Evolutionary conservation across 257 asterid genomes (phyloP).

Genomic region (Jaltomata sinuosa): DNA sequence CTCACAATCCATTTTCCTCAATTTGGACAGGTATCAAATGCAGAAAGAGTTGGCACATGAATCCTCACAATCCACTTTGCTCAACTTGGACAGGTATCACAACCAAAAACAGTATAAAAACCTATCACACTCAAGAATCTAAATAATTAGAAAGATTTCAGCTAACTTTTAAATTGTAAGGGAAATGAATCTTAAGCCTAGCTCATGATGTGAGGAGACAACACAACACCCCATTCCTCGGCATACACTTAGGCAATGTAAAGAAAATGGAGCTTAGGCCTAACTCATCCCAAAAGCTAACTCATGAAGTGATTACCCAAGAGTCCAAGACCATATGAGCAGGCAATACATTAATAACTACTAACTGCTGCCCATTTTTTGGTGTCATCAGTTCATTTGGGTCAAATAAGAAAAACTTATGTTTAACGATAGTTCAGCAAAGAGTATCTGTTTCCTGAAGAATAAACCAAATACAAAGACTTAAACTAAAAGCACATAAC

Average conservation of each 20-base stretch:
- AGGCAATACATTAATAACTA: not conserved
- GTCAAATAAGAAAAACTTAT: not conserved
- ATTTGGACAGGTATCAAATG: not conserved
- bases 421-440: not conserved
- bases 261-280: not conserved
- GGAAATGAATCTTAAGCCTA: not conserved
- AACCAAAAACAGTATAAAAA: not conserved
- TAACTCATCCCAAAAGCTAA: not conserved
- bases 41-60: not conserved
- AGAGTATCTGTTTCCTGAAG: not conserved
- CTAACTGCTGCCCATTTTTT: not conserved
- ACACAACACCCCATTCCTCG: not conserved
- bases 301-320: not conserved
- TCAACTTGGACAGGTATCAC: not conserved
- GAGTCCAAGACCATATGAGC: not conserved
- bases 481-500: not conserved
- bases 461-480: not conserved
- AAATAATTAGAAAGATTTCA: not conserved
- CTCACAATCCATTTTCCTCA: not conserved
- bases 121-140: not conserved
- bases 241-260: not conserved
- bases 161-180: not conserved
- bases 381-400: not conserved
- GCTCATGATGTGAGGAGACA: not conserved
- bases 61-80: not conserved